Percentiles rank a stretch among this genome's conserved stretches.
Evolutionary conservation across 163 green algal species (phyloP).

Genomic region (Trebouxiophyceae sp.): DNA sequence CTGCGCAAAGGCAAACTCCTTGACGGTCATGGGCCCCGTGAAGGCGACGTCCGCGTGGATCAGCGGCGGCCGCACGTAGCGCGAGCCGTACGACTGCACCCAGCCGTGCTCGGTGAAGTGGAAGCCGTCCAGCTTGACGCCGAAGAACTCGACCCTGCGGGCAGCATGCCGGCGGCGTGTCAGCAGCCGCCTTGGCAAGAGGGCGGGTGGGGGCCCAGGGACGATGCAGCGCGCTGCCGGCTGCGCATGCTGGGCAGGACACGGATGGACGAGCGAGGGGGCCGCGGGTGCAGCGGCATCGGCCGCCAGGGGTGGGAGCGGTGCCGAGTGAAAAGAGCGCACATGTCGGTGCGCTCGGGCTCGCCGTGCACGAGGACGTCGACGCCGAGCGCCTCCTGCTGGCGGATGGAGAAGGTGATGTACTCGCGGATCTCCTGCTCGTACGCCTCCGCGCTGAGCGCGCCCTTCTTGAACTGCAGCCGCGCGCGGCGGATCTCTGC

Average conservation of each 20-base stretch:
- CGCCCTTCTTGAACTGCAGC: conserved; percentile 50
- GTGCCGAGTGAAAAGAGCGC: background rate
- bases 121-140: conserved; percentile 69
- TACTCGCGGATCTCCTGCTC: conserved; percentile 57
- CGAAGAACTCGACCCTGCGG: conserved; percentile 89
- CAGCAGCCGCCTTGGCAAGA: too few relatives aligned
- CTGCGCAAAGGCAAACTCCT: conserved; percentile 75
- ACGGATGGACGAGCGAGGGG: too few relatives aligned
- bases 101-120: conserved; percentile 66
- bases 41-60: conserved; percentile 70
- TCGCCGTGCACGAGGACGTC: conserved; percentile 93
- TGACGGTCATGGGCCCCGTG: conserved; percentile 66
- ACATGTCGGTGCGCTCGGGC: conserved; percentile 86
- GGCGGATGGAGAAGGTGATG: conserved; percentile 63
- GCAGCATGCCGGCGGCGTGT: too few relatives aligned
- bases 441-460: conserved; percentile 63
- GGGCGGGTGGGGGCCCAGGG: too few relatives aligned
- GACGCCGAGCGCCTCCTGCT: conserved; percentile 67
- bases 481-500: conserved; percentile 61
- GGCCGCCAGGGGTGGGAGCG: background rate
- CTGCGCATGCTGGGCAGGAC: too few relatives aligned
- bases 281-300: background rate
- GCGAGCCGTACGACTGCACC: conserved; percentile 81
- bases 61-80: conserved; percentile 85
- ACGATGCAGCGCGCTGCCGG: too few relatives aligned